Percentiles rank a stretch among this genome's conserved stretches.
These are phyloP conservation scores for Scedosporium minutisporum DNA, from an alignment of 2,329 filamentous ascomycete species.

Conservation along the genomic window DNA sequence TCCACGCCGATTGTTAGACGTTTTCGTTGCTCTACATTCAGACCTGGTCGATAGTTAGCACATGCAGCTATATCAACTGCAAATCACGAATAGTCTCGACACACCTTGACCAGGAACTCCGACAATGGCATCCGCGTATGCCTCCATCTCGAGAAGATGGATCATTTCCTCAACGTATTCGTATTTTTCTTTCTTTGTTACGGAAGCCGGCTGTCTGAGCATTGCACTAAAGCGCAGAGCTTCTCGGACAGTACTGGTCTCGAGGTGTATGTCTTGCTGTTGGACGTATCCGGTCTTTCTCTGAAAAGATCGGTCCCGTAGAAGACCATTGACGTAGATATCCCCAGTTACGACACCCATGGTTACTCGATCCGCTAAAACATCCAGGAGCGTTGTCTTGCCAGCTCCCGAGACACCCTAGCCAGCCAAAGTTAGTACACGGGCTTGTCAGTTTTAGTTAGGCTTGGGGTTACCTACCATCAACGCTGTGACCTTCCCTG, in stretches of 20 bases:
- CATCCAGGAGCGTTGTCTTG: constrained; percentile 67
- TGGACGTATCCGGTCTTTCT: constrained; percentile 64
- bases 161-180: constrained; percentile 21
- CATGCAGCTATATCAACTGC: neutral
- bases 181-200: constrained; percentile 24
- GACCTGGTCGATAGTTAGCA: neutral
- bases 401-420: constrained; percentile 60
- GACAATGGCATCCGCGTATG: constrained; percentile 61
- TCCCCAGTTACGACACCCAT: constrained; percentile 65
- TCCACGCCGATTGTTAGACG: constrained; percentile 69
- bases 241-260: constrained; percentile 60
- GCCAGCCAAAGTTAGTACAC: too few species aligned
- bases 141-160: constrained; percentile 32
- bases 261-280: constrained; percentile 61
- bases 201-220: constrained; percentile 53
- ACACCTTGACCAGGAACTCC: constrained; percentile 52
- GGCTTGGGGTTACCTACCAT: constrained; percentile 41
- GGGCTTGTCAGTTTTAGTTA: constrained; percentile 13
- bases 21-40: constrained; percentile 34
- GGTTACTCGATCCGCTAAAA: constrained; percentile 61
- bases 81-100: neutral
- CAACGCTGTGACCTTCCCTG: constrained; percentile 61
- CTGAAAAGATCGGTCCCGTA: constrained; percentile 57
- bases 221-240: constrained; percentile 58
- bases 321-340: constrained; percentile 58